Base-by-base conservation (phyloP, 2,329 filamentous ascomycete genomes). In the Gnomoniopsis smithogilvyi region DNA sequence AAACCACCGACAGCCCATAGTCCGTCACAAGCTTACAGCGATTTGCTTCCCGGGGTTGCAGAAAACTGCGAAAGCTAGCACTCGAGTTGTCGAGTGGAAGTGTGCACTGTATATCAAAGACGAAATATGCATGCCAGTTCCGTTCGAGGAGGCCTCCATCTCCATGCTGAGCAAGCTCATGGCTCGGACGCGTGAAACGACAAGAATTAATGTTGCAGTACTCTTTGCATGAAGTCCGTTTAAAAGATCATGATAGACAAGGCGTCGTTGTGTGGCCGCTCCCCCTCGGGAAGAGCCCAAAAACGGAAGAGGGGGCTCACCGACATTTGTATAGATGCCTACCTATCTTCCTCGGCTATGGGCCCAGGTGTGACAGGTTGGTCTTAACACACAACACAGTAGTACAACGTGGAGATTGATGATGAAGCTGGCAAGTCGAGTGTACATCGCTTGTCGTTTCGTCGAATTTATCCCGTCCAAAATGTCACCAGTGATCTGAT, bases 21-120 rank as follows among this genome's bases (percentile, higher is more conserved):
- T 41, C 3, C 15, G 38, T 41, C 52, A 47, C 46, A 54, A 48
- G 36, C 38, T 36, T 15, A 22, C 38, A 41, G 36, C 33, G 17
- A 48, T 52, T 12, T 46, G 38, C 38, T 41, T 34, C 36, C 41
- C 49, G 34, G 38, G 38, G 12, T 41, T 41, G 38, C n/a, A 15
- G n/a, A 15, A 41, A 43, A 19, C 41, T 19, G 41, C 8, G 19
- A 19, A 45, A n/a, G n/a, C 41, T 30, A 30, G 26, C 26, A 30
- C 26, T 34, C 7, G 7, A 12, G 22, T 24, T 15, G 14, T 33
- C 3, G 24, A 21, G 22, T 24, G 26, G 26, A 30, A 30, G 46
- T 19, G 21, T 51, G 48, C 55, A 57, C 55, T 57, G 55, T 57
- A 57, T 51, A 56, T 56, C 34, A 56, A 24, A 15, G 24, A 43